Base-by-base conservation (phyloP, 257 asterid species). In the Coffea eugenioides region DNA sequence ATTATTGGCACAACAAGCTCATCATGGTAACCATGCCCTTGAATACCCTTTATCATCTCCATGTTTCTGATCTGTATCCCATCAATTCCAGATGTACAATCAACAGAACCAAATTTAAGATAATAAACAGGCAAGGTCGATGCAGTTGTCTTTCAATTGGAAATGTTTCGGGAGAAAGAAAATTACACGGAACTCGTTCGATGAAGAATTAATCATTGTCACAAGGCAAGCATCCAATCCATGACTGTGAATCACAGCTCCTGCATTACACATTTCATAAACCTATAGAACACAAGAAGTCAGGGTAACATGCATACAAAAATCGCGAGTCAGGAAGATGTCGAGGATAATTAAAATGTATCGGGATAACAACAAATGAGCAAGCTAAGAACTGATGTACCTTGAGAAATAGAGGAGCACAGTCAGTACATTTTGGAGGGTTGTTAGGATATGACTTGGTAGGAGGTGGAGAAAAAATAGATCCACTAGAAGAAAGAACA, bases 1-100 rank as follows among this genome's bases (percentile, higher is more conserved):
- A 94, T 91, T 73, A 94, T 92, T 76, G 98, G 98, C 71, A 94
- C 85, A 43, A 94, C 92, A 83, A 94, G 96, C 79, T 92, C 93
- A n/a, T 94, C 98, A 67, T 89, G 80, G 82, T 87, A 90, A 66
- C 97, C 92, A 75, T 94, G 97, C 74, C 98, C 97, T 86, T 91
- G 92, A 85, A 90, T 93, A 64, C 97, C 98, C 81, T 93, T 93
- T 56, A 94, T 94, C 98, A 94, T 94, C 84, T 92, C 98, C 97
- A 94, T 92, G 79, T 91, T 92, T 76, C 93, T 88, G 41, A 92
- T 89, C 98, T 93, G 83, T 25, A 80, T 79, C 39, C 14, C 23
- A 65, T 2, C 75, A 6, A 70, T 23, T 1, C 62, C 18, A n/a
- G 6, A 67, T 20, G 71, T 4, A 69, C 45, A 69, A 69, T 69